Evolutionary conservation across 2,329 filamentous ascomycete genomes (phyloP), one percentile per base, ranked within the genome.

Genomic region (Magnaporthiopsis incrustans): DNA sequence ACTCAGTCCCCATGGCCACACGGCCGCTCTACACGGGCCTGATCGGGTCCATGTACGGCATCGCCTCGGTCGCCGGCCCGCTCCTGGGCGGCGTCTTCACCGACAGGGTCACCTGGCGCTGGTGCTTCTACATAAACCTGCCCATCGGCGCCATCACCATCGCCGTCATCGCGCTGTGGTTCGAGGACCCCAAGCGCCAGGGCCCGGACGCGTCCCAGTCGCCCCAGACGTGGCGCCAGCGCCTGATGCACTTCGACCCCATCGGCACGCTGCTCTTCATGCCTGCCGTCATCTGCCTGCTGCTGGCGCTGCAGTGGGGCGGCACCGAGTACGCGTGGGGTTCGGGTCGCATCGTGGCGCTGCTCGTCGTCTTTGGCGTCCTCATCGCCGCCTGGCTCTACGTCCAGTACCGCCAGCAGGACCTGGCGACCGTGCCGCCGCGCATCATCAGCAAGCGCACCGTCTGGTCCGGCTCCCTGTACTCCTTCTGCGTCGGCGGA

Each of bases 281-380:
- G 35, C 67, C 68, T 12, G 64, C 74, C 15, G 74, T 78, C 18
- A 69, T 79, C 59, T 79, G 77, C 64, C 74, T 80, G 11, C 68
- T 80, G 1, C 70, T 82, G 26, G 79, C 78, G 5, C 71, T 82
- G 11, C 77, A 80, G 65, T 81, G 77, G 77, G 76, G 75, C 62
- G 76, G 74, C 27, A 71, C 67, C 14, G 71, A 68, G 56, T 73
- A 76, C 62, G 32, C 68, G 1, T 77, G 75, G 76, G 66, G 64
- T 33, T 68, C 66, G 62, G 70, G 67, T 11, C 71, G 71, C 44
- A 70, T 76, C 65, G 71, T 77, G 50, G 70, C 68, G 6, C 71
- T 77, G 7, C 67, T 77, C 26, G 69, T 72, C 59, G 57, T 72
- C 11, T 74, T 73, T 57, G 66, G 66, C 2, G 67, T 76, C 15